phyloP scores from a whole-genome alignment of 768 basidiomycete genomes.

The Hemileccinum rubropunctum region DNA sequence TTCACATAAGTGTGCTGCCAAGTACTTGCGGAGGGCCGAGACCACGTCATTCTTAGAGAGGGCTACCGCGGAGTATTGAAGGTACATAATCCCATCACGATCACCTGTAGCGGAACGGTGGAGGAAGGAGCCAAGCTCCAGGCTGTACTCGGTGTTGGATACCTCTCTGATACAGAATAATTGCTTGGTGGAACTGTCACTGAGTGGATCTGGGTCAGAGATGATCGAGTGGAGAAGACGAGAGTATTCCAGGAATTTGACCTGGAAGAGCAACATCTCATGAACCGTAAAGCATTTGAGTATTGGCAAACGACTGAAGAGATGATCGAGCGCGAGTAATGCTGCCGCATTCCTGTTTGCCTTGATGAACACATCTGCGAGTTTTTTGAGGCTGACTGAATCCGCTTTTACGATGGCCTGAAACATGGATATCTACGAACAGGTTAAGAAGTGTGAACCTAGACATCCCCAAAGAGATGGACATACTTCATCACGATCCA shows the following conservation, averaged over 20 bases:
- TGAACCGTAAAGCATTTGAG: slow-evolving; percentile 24
- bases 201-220: slow-evolving; percentile 3
- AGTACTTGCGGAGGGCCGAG: slow-evolving; percentile 16
- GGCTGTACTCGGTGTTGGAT: slow-evolving; percentile 9
- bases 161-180: slow-evolving; percentile 22
- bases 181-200: slow-evolving; percentile 21
- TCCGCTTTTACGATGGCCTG: slow-evolving; percentile 29
- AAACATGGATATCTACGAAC: slow-evolving; percentile 30
- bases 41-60: slow-evolving; percentile 22
- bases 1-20: slow-evolving; percentile 28
- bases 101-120: neutral
- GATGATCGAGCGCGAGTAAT: slow-evolving; percentile 8
- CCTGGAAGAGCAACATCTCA: slow-evolving; percentile 9
- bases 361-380: slow-evolving; percentile 32
- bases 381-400: slow-evolving; percentile 23
- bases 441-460: neutral
- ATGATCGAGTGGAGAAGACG: slow-evolving; percentile 6
- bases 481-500: slow-evolving; percentile 13
- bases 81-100: neutral
- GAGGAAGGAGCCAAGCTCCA: slow-evolving; percentile 9
- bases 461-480: neutral
- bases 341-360: slow-evolving; percentile 1
- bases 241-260: slow-evolving; percentile 4
- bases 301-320: slow-evolving; percentile 2
- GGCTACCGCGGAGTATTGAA: slow-evolving; percentile 8